These are phyloP conservation scores for Pelargonium fulgidum DNA, from an alignment of 441 rosid species.

Conservation along the genomic window DNA sequence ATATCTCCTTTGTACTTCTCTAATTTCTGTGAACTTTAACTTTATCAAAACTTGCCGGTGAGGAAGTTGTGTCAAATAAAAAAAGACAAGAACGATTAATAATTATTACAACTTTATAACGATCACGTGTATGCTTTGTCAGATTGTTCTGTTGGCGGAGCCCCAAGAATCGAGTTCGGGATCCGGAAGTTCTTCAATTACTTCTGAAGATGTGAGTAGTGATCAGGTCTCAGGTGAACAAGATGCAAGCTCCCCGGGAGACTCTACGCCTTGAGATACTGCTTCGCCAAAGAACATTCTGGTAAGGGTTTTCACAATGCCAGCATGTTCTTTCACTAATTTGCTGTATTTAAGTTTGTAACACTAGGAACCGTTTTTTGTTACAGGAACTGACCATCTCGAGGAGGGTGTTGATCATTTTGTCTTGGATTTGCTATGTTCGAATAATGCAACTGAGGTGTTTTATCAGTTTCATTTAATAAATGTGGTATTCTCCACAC, in stretches of 20 bases:
- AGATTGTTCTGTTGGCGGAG: background rate
- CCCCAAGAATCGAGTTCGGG: background rate
- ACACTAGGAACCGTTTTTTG: background rate
- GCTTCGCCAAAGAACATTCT: background rate
- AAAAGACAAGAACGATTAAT: background rate
- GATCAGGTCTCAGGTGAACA: background rate
- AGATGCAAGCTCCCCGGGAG: background rate
- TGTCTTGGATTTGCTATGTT: background rate
- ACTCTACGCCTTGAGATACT: background rate
- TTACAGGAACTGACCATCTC: background rate
- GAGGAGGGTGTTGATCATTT: background rate
- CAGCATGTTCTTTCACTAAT: background rate
- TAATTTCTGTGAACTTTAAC: background rate
- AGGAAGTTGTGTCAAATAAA: background rate
- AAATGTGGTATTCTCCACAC: background rate
- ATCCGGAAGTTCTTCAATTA: background rate
- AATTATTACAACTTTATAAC: background rate
- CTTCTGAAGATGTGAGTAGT: background rate
- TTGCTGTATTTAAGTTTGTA: conserved; percentile 3
- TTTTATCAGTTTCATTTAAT: background rate
- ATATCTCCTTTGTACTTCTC: background rate
- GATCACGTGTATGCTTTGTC: background rate
- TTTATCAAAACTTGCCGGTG: background rate
- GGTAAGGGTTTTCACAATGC: background rate
- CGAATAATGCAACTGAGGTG: background rate